A percentile compares a stretch with the other conserved stretches of the same genome.
Conservation (phyloP, 2,329 filamentous ascomycete genomes). For the Ilyonectria destructans region DNA sequence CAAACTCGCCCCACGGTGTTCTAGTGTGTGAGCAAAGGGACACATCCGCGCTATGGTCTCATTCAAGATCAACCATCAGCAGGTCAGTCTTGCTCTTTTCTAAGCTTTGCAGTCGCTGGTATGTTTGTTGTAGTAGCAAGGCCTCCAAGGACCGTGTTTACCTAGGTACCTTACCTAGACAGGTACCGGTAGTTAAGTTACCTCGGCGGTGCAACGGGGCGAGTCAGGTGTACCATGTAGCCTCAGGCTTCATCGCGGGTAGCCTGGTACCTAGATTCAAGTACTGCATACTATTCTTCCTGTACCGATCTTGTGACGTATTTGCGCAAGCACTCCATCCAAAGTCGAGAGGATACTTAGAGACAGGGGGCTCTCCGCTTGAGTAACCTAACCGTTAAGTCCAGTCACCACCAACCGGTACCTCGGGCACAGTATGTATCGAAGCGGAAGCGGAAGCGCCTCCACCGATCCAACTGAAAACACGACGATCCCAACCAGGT, state of each 20-base stretch:
- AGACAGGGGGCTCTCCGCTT: background rate
- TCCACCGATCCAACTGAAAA: constrained; percentile 42
- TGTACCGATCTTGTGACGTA: background rate
- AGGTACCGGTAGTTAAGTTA: too few relatives aligned
- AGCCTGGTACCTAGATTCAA: background rate
- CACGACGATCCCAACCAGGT: constrained; percentile 46
- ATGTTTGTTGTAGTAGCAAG: background rate
- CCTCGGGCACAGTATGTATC: constrained; percentile 9
- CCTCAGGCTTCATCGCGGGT: background rate
- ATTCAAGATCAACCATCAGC: background rate
- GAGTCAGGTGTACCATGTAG: constrained; percentile 20
- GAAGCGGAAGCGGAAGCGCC: constrained; percentile 37
- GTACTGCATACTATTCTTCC: background rate
- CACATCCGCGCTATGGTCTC: constrained; percentile 1
- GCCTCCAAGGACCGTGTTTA: background rate
- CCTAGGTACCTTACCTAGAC: too few relatives aligned
- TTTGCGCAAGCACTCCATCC: background rate
- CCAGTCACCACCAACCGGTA: background rate
- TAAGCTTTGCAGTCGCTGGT: background rate
- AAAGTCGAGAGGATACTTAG: background rate
- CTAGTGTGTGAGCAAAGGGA: background rate
- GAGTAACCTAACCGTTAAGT: background rate
- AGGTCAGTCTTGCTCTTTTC: background rate
- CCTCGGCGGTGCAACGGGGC: background rate
- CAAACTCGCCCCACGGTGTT: background rate